These are phyloP conservation scores for Suhomyces yuchorum DNA, from an alignment of 1,139 yeast species.

Conservation along the genomic window DNA sequence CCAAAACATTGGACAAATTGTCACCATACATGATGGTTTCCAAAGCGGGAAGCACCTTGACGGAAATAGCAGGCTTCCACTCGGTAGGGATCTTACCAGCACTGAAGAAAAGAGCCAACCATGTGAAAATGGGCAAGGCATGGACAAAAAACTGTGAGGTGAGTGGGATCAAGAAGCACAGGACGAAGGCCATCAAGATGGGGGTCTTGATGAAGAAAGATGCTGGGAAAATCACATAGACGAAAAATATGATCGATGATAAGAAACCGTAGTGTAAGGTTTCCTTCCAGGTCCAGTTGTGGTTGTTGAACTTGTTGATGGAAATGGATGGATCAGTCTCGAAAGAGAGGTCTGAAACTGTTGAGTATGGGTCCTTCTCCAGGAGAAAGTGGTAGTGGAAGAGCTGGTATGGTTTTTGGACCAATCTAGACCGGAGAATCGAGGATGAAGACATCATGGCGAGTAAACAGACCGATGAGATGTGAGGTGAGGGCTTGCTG, in stretches of 20 bases:
- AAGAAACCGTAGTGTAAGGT: conserved; percentile 55
- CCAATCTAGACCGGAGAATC: conserved; percentile 36
- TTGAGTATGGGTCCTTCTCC: conserved; percentile 59
- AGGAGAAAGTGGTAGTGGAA: conserved; percentile 56
- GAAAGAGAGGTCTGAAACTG: conserved; percentile 58
- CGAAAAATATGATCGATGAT: conserved; percentile 51
- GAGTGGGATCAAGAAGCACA: conserved; percentile 61
- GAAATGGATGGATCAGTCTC: conserved; percentile 58
- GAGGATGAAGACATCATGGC: conserved; percentile 18
- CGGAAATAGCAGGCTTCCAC: conserved; percentile 88
- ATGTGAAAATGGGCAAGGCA: conserved; percentile 83
- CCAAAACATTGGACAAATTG: conserved; percentile 82
- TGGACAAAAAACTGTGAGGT: conserved; percentile 84
- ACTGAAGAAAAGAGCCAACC: conserved; percentile 84
- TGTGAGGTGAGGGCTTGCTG: not conserved
- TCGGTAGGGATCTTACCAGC: conserved; percentile 74
- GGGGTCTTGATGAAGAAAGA: conserved; percentile 48
- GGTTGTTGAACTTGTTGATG: conserved; percentile 49
- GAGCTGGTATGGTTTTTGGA: conserved; percentile 46
- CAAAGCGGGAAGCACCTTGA: conserved; percentile 87
- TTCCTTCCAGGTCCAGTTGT: conserved; percentile 51
- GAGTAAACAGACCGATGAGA: not conserved
- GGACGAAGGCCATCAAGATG: conserved; percentile 36
- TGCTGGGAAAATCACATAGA: conserved; percentile 56
- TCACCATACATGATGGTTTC: conserved; percentile 95